Conservation (phyloP, 768 basidiomycete genomes). For the Boletellus sp. region DNA sequence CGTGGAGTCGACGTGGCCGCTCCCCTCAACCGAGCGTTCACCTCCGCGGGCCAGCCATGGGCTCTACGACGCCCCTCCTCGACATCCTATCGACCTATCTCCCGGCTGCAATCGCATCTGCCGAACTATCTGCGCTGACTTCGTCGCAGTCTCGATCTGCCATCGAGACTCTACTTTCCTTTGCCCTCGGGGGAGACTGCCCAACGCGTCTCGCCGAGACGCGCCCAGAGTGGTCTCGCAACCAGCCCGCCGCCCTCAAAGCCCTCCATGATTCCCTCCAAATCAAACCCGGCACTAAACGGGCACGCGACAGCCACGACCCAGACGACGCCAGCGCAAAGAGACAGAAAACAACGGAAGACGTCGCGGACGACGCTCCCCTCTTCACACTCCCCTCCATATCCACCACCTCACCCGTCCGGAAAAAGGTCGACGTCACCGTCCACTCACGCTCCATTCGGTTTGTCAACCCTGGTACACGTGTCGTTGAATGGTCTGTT, state of each 20-base stretch:
- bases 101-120: constrained; percentile 8
- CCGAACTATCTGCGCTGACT: constrained; percentile 3
- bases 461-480: constrained; percentile 49
- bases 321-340: constrained; percentile 11
- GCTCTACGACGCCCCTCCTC: constrained; percentile 24
- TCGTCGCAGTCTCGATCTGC: constrained; percentile 1
- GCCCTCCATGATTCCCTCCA: constrained; percentile 18
- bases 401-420: constrained; percentile 35
- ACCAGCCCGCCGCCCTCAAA: constrained; percentile 20
- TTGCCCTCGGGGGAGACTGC: constrained; percentile 29
- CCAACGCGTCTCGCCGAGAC: constrained; percentile 13
- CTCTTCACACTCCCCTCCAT: constrained; percentile 59
- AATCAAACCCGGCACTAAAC: constrained; percentile 17
- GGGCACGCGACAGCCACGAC: constrained; percentile 18
- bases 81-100: constrained; percentile 20
- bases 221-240: constrained; percentile 22
- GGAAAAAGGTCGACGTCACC: constrained; percentile 48
- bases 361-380: constrained; percentile 38
- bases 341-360: constrained; percentile 17
- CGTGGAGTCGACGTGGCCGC: not conserved
- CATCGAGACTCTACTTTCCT: constrained; percentile 28
- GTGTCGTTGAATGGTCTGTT: constrained; percentile 46
- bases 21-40: not conserved
- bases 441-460: constrained; percentile 49
- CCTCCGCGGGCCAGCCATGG: constrained; percentile 5